phyloP scores from a whole-genome alignment of 768 basidiomycete species.

The Boletus rubescentipes region DNA sequence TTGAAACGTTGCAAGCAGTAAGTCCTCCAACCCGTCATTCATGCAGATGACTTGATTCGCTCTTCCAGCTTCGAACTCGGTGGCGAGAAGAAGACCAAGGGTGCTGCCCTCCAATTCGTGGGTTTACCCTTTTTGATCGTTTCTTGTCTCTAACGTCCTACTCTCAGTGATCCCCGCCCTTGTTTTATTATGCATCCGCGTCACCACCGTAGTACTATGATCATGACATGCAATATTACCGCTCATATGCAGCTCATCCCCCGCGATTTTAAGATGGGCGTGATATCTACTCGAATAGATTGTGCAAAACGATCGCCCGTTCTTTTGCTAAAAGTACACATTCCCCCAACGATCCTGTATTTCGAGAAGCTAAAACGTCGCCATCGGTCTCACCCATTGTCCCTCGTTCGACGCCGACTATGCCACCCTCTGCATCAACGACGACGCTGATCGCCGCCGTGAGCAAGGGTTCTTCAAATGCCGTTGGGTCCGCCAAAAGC shows the following conservation, averaged over 20 bases:
- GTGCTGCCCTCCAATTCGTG: constrained; percentile 92
- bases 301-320: constrained; percentile 23
- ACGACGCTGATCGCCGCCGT: constrained; percentile 68
- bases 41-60: background rate
- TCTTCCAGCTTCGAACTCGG: constrained; percentile 89
- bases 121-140: constrained; percentile 34
- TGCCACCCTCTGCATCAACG: constrained; percentile 40
- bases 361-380: constrained; percentile 2
- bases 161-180: constrained; percentile 28
- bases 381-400: constrained; percentile 20
- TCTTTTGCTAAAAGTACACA: constrained; percentile 22
- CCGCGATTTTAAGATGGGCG: too few relatives aligned
- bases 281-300: constrained; percentile 23
- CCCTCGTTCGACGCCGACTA: constrained; percentile 25
- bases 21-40: constrained; percentile 32
- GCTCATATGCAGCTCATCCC: too few relatives aligned
- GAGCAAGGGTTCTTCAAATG: constrained; percentile 88
- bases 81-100: constrained; percentile 99
- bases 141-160: constrained; percentile 1
- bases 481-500: constrained; percentile 78
- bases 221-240: constrained; percentile 34
- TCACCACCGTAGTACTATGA: too few relatives aligned
- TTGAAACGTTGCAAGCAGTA: constrained; percentile 99
- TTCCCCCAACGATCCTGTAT: constrained; percentile 13
- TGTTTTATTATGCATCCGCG: constrained; percentile 29